Percentiles rank a stretch among this genome's conserved stretches.
phyloP scores from a whole-genome alignment of 2,329 filamentous ascomycete genomes.

The Claviceps lovelessii region DNA sequence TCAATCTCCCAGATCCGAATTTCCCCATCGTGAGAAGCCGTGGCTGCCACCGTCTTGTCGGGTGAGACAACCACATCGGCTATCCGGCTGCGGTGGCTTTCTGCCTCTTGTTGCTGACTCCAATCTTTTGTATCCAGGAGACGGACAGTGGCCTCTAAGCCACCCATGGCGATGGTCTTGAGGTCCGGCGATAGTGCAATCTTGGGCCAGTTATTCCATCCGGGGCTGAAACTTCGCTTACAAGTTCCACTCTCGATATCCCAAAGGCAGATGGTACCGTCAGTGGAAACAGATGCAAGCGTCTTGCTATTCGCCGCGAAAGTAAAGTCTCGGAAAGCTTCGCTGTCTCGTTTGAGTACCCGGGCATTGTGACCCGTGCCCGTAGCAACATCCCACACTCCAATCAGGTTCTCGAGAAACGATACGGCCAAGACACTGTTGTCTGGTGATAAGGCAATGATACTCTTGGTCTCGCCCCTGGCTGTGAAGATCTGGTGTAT shows the following conservation, averaged over 20 bases:
- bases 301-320: conserved; percentile 6
- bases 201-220: conserved; percentile 8
- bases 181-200: conserved; percentile 7
- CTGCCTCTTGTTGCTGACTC: conserved; percentile 2
- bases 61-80: conserved; percentile 6
- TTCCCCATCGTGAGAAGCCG: conserved; percentile 6
- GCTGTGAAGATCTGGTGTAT: conserved; percentile 5
- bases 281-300: conserved; percentile 5
- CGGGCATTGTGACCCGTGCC: conserved; percentile 6
- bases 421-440: conserved; percentile 6
- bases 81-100: conserved; percentile 6
- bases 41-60: conserved; percentile 4
- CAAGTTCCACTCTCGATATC: conserved; percentile 6
- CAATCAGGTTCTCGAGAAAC: conserved; percentile 6
- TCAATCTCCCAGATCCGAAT: conserved; percentile 7
- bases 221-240: conserved; percentile 5
- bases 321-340: conserved; percentile 6
- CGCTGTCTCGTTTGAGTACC: conserved; percentile 5
- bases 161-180: conserved; percentile 6
- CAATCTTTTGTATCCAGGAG: conserved; percentile 6
- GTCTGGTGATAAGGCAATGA: conserved; percentile 6
- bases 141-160: conserved; percentile 5
- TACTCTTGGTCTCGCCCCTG: conserved; percentile 6
- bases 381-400: conserved; percentile 5
- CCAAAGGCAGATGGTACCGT: conserved; percentile 7